Conservation (phyloP, 2,329 filamentous ascomycete genomes). For the Penicillium nordicum region DNA sequence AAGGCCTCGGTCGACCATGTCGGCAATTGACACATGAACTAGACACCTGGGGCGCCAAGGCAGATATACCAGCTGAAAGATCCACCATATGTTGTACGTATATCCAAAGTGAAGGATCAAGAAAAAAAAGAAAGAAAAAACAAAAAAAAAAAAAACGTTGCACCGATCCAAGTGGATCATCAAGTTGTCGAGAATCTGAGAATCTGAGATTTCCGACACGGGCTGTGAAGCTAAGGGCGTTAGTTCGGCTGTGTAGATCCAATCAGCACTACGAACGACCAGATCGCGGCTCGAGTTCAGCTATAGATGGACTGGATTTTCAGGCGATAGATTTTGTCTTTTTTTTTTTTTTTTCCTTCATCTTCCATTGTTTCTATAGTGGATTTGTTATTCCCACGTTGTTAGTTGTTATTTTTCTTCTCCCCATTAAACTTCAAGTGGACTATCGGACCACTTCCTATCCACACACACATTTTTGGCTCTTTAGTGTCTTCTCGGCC, state of each 20-base stretch:
- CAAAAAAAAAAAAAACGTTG: neutral
- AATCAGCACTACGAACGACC: conserved; percentile 16
- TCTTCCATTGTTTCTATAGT: neutral
- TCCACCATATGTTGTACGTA: neutral
- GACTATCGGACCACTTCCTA: neutral
- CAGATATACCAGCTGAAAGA: conserved; percentile 24
- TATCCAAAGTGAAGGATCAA: neutral
- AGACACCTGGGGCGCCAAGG: conserved; percentile 22
- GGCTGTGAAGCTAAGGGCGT: conserved; percentile 14
- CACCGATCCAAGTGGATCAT: conserved; percentile 4
- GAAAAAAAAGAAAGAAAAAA: neutral
- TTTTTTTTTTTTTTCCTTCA: neutral
- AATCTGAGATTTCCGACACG: neutral
- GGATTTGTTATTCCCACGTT: neutral
- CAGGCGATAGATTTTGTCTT: neutral
- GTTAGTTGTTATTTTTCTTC: neutral
- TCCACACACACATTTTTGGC: neutral
- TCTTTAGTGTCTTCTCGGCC: neutral
- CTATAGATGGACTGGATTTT: conserved; percentile 14
- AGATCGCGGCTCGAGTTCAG: conserved; percentile 20
- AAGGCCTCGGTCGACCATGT: neutral
- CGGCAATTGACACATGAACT: conserved; percentile 9
- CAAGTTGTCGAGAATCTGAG: neutral
- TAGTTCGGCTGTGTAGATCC: conserved; percentile 17
- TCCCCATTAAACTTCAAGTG: neutral